These are phyloP conservation scores for Berkeleyomyces rouxiae DNA, from an alignment of 2,329 filamentous ascomycete species.

Conservation along the genomic window DNA sequence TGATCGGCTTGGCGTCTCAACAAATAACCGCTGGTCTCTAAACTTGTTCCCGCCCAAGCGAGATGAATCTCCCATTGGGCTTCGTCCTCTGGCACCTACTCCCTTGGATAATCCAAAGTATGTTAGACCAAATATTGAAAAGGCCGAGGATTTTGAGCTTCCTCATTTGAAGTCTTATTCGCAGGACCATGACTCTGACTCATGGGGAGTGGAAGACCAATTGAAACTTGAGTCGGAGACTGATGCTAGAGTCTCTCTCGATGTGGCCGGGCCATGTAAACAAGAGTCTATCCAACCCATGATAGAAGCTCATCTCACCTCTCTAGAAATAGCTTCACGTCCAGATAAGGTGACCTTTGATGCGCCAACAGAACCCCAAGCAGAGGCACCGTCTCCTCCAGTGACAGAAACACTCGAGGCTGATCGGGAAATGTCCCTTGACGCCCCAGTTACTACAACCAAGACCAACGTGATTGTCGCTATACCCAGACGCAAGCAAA, in stretches of 20 bases:
- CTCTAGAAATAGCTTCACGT: not conserved
- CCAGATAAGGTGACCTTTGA: not conserved
- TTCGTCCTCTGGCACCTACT: not conserved
- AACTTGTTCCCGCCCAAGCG: not conserved
- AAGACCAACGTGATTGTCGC: too few species aligned
- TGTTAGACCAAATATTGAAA: conserved; percentile 7
- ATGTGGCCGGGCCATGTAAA: not conserved
- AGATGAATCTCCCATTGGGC: conserved; percentile 1
- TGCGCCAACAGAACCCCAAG: too few species aligned
- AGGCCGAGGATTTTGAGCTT: conserved; percentile 2
- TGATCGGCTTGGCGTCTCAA: conserved; percentile 4
- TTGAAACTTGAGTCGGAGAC: conserved; percentile 6
- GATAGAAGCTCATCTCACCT: not conserved
- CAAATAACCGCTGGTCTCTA: not conserved
- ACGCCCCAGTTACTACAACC: too few species aligned
- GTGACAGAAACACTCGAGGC: too few species aligned
- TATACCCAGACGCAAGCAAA: not conserved
- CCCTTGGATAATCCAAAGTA: not conserved
- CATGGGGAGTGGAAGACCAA: conserved; percentile 12
- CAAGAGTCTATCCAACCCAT: not conserved
- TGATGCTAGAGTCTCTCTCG: not conserved
- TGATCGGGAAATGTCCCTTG: too few species aligned
- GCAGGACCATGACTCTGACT: not conserved
- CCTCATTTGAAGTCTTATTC: not conserved
- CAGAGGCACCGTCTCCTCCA: too few species aligned